Conservation (phyloP, 805 yeast genomes). For the Candida chauliodis region DNA sequence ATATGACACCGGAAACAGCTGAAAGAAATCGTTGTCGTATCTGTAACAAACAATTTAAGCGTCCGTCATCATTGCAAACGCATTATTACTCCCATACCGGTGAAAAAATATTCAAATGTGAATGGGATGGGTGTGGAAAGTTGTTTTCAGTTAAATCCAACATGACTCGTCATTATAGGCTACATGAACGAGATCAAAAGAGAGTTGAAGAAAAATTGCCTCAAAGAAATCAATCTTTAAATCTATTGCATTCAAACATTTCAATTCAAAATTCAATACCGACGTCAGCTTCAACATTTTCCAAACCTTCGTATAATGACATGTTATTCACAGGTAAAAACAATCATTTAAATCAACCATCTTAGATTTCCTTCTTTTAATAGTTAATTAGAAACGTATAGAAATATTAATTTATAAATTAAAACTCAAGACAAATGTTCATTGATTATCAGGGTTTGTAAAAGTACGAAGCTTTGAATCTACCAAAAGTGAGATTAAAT, state of each 20-base stretch:
- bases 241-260: background rate
- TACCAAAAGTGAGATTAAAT: no score
- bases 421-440: no score
- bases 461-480: no score
- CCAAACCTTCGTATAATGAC: background rate
- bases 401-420: no score
- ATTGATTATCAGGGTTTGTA: no score
- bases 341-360: background rate
- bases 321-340: background rate
- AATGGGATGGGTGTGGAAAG: constrained; percentile 63
- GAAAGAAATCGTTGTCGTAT: constrained; percentile 46
- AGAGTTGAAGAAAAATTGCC: constrained; percentile 5
- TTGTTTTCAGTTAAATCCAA: constrained; percentile 74
- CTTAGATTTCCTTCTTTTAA: background rate
- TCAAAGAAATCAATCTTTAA: background rate
- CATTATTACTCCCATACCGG: constrained; percentile 70
- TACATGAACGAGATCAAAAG: constrained; percentile 44
- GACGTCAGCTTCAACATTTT: background rate
- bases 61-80: constrained; percentile 79
- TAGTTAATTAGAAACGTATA: no score
- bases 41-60: constrained; percentile 73
- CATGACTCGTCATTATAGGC: constrained; percentile 72
- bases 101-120: constrained; percentile 32
- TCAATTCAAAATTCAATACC: constrained; percentile 1
- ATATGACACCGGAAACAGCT: constrained; percentile 44